Conservation (phyloP, 108 stramenopile species). For the Epithemia pelagica region DNA sequence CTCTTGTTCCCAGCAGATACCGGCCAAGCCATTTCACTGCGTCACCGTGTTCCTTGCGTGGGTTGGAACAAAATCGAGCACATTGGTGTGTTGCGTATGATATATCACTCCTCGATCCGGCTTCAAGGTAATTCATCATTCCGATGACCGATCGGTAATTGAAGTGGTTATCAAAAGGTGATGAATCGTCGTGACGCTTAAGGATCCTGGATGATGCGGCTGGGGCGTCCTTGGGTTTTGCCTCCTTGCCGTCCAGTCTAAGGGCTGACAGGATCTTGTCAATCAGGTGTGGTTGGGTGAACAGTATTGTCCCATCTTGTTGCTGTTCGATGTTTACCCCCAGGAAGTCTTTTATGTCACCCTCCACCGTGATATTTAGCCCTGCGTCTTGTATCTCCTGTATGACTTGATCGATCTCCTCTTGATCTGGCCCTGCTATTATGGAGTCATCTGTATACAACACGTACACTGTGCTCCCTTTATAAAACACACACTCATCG, state of each 20-base stretch:
- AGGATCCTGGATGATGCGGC: not conserved
- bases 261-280: conserved; percentile 17
- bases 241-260: not conserved
- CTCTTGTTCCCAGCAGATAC: no score
- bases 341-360: conserved; percentile 23
- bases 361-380: conserved; percentile 23
- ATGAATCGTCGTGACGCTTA: not conserved
- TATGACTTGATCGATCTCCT: conserved; percentile 16
- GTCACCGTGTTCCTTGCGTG: conserved; percentile 22
- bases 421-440: conserved; percentile 19
- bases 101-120: conserved; percentile 28
- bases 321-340: conserved; percentile 24
- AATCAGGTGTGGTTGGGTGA: conserved; percentile 30
- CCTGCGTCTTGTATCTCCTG: conserved; percentile 6
- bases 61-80: conserved; percentile 23
- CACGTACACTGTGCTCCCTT: conserved; percentile 25
- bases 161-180: conserved; percentile 15
- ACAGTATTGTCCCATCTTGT: conserved; percentile 13
- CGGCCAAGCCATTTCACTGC: conserved; percentile 21
- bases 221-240: conserved; percentile 5
- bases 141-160: conserved; percentile 28
- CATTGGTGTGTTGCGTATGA: conserved; percentile 29
- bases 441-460: conserved; percentile 39
- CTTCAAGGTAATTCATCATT: conserved; percentile 32
- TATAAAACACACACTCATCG: conserved; percentile 46